These are phyloP conservation scores for Sporothrix mexicana DNA, from an alignment of 2,329 filamentous ascomycete species.

Conservation along the genomic window DNA sequence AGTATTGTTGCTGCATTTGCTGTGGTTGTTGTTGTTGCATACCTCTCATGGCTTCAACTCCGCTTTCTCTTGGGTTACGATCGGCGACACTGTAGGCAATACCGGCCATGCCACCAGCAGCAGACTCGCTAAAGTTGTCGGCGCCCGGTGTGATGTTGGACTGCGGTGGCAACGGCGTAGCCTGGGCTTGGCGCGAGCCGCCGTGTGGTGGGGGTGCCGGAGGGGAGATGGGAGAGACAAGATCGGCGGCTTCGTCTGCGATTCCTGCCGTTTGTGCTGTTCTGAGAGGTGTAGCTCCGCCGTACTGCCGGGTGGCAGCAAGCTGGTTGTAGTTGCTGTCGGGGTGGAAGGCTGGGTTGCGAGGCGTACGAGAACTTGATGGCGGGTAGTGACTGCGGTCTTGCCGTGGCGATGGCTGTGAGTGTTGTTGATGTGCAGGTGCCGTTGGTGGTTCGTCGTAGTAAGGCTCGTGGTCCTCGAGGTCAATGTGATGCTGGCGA, in stretches of 20 bases:
- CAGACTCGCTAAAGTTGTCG: slow-evolving; percentile 69
- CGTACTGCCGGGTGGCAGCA: slow-evolving; percentile 43
- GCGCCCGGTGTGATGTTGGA: slow-evolving; percentile 63
- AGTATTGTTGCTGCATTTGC: slow-evolving; percentile 35
- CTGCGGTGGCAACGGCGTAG: slow-evolving; percentile 41
- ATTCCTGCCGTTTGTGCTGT: neutral
- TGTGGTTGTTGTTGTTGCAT: slow-evolving; percentile 38
- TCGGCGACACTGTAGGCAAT: slow-evolving; percentile 71
- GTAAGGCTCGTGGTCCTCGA: slow-evolving; percentile 34
- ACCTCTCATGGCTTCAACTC: slow-evolving; percentile 63
- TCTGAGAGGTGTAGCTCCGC: slow-evolving; percentile 39
- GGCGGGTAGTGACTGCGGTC: slow-evolving; percentile 37
- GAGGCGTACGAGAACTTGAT: slow-evolving; percentile 35
- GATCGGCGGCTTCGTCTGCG: slow-evolving; percentile 31
- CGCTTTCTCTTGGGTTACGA: slow-evolving; percentile 67
- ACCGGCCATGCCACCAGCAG: slow-evolving; percentile 70
- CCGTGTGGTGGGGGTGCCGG: slow-evolving; percentile 38
- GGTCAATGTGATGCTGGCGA: slow-evolving; percentile 30
- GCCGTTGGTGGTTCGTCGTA: slow-evolving; percentile 33
- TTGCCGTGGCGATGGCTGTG: slow-evolving; percentile 27
- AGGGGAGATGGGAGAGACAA: slow-evolving; percentile 43
- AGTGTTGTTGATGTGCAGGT: slow-evolving; percentile 30
- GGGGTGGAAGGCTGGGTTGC: slow-evolving; percentile 43
- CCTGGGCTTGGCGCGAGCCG: neutral
- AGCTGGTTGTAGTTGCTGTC: slow-evolving; percentile 48